These are phyloP conservation scores for Liriodendron chinense DNA, from an alignment of 164 flowering plant genomes.

Conservation along the genomic window DNA sequence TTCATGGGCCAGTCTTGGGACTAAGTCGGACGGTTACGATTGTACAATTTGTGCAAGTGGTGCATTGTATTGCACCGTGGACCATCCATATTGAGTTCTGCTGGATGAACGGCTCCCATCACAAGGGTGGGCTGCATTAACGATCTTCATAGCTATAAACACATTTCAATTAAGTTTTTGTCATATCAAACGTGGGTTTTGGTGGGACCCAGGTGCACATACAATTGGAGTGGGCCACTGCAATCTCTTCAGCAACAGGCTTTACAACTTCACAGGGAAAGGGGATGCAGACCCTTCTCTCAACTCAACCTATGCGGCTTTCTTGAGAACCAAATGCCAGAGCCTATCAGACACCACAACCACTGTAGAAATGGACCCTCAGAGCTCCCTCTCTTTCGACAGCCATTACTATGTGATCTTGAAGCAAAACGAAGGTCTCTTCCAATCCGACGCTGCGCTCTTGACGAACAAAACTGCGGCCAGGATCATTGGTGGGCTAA, in stretches of 20 bases:
- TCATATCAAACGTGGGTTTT: too few species aligned
- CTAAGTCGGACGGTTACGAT: too few species aligned
- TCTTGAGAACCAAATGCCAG: slow-evolving; percentile 36
- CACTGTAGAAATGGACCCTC: slow-evolving; percentile 50
- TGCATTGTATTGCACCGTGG: too few species aligned
- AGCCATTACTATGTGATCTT: slow-evolving; percentile 30
- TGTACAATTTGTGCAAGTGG: too few species aligned
- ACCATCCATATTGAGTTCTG: too few species aligned
- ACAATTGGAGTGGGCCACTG: slow-evolving; percentile 52
- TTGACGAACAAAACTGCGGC: not conserved
- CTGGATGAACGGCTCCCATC: too few species aligned
- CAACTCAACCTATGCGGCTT: slow-evolving; percentile 36
- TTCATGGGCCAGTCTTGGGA: too few species aligned
- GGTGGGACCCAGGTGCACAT: slow-evolving; percentile 36
- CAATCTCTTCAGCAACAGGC: slow-evolving; percentile 35
- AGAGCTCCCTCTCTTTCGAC: slow-evolving; percentile 36
- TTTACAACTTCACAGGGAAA: slow-evolving; percentile 60
- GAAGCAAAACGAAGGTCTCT: slow-evolving; percentile 33
- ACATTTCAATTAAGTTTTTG: too few species aligned
- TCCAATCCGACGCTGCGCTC: slow-evolving; percentile 63
- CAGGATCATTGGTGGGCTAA: slow-evolving; percentile 8
- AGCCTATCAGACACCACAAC: slow-evolving; percentile 25
- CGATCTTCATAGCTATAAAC: too few species aligned
- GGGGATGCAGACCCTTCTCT: slow-evolving; percentile 55
- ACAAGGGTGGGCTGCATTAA: too few species aligned